A percentile compares a stretch with the other conserved stretches of the same genome.
Evolutionary conservation across 1,284 basidiomycete genomes (phyloP).

Genomic region (Irpex sp.): DNA sequence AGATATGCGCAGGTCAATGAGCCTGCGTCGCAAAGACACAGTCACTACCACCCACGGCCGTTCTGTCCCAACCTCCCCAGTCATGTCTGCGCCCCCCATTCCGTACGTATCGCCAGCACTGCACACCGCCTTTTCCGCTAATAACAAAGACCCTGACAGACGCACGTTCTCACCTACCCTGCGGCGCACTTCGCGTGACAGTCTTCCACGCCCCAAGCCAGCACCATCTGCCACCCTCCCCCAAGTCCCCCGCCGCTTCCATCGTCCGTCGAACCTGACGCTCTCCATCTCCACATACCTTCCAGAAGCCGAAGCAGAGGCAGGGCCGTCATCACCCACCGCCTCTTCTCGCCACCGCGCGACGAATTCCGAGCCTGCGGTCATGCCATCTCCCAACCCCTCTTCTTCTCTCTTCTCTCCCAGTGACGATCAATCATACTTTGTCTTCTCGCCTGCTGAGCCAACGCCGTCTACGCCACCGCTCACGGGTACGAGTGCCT

Average conservation of each 20-base stretch:
- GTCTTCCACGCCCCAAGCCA: conserved; percentile 58
- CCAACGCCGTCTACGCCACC: conserved; percentile 6
- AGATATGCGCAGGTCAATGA: conserved; percentile 45
- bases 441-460: conserved; percentile 19
- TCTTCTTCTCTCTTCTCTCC: conserved; percentile 18
- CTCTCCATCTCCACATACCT: conserved; percentile 20
- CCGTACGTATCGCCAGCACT: conserved; percentile 17
- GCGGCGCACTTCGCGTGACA: conserved; percentile 40
- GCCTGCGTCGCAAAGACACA: conserved; percentile 37
- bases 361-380: conserved; percentile 27
- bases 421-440: conserved; percentile 18
- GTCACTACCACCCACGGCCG: conserved; percentile 22
- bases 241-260: conserved; percentile 30
- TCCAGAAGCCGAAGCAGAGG: conserved; percentile 7
- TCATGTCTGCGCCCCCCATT: conserved; percentile 10
- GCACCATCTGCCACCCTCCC: conserved; percentile 46
- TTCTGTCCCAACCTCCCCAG: conserved; percentile 23
- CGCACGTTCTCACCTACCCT: conserved; percentile 11
- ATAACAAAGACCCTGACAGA: conserved; percentile 1
- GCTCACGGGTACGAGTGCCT: conserved; percentile 20
- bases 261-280: conserved; percentile 21
- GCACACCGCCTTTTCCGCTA: not conserved
- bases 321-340: conserved; percentile 7
- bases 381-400: conserved; percentile 30
- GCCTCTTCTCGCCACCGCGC: conserved; percentile 19